phyloP scores from a whole-genome alignment of 257 asterid species.

The Solanum ossicruentum region DNA sequence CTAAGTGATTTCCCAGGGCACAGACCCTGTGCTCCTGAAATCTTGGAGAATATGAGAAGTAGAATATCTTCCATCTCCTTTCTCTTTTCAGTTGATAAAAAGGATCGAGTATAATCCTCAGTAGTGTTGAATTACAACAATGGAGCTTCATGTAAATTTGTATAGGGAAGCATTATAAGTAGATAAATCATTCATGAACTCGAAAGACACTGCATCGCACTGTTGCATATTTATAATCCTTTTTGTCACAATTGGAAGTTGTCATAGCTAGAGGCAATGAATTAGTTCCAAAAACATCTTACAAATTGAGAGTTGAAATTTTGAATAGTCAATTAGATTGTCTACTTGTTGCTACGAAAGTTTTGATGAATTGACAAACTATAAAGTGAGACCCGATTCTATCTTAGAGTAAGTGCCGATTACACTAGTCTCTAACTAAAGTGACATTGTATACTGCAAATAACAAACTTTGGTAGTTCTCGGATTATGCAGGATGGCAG shows the following conservation, averaged over 20 bases:
- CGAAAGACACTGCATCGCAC: too few relatives aligned
- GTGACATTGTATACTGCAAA: too few relatives aligned
- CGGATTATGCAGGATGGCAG: too few relatives aligned
- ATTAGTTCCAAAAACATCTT: background rate
- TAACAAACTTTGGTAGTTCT: too few relatives aligned
- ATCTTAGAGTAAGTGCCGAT: too few relatives aligned
- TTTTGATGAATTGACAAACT: too few relatives aligned
- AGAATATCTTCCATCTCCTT: slow-evolving; percentile 8
- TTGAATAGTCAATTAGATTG: background rate
- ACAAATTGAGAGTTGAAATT: background rate
- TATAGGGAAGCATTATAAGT: background rate
- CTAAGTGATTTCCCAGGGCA: slow-evolving; percentile 26
- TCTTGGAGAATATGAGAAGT: slow-evolving; percentile 19
- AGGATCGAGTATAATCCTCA: background rate
- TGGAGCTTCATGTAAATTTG: background rate
- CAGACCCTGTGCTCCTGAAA: slow-evolving; percentile 49
- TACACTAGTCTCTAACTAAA: too few relatives aligned
- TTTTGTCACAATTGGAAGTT: background rate
- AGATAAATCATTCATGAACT: too few relatives aligned
- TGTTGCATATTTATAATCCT: too few relatives aligned
- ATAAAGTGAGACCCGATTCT: too few relatives aligned
- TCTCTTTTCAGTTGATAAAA: background rate
- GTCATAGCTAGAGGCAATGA: background rate
- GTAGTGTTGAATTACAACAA: background rate
- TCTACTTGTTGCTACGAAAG: too few relatives aligned